These are phyloP conservation scores for Ormosia semicastrata DNA, from an alignment of 306 rosid genomes.

Conservation along the genomic window DNA sequence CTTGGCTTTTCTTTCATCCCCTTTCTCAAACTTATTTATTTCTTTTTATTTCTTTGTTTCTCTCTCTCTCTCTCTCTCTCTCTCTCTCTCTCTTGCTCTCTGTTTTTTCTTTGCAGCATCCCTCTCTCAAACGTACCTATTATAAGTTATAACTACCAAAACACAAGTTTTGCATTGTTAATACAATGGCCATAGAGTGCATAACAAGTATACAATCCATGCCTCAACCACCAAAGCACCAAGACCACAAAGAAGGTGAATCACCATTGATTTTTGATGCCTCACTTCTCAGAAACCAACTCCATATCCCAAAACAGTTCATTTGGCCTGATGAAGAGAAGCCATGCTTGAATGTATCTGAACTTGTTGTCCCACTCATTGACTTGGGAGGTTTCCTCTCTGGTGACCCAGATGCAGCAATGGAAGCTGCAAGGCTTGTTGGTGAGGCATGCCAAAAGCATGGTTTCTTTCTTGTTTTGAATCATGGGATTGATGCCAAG, in stretches of 20 bases:
- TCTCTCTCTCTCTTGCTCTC: neutral
- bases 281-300: slow-evolving; percentile 49
- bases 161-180: slow-evolving; percentile 15
- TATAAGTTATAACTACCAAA: neutral
- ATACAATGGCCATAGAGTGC: slow-evolving; percentile 71
- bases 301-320: slow-evolving; percentile 67
- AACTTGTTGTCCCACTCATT: slow-evolving; percentile 65
- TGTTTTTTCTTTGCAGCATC: neutral
- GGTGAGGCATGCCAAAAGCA: slow-evolving; percentile 79
- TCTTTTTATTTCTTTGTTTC: neutral
- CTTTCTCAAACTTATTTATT: slow-evolving; percentile 39
- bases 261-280: slow-evolving; percentile 67
- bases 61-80: neutral
- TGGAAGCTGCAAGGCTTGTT: slow-evolving; percentile 52
- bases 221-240: slow-evolving; percentile 32
- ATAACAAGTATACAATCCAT: slow-evolving; percentile 38
- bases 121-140: neutral
- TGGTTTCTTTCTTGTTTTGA: slow-evolving; percentile 83
- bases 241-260: slow-evolving; percentile 30
- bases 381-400: slow-evolving; percentile 66
- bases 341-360: slow-evolving; percentile 51
- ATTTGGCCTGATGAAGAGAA: slow-evolving; percentile 92
- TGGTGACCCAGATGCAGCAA: slow-evolving; percentile 46
- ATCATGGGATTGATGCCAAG: slow-evolving; percentile 64
- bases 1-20: slow-evolving; percentile 71